These are phyloP conservation scores for Russula emetica DNA, from an alignment of 768 basidiomycete genomes.

Conservation along the genomic window DNA sequence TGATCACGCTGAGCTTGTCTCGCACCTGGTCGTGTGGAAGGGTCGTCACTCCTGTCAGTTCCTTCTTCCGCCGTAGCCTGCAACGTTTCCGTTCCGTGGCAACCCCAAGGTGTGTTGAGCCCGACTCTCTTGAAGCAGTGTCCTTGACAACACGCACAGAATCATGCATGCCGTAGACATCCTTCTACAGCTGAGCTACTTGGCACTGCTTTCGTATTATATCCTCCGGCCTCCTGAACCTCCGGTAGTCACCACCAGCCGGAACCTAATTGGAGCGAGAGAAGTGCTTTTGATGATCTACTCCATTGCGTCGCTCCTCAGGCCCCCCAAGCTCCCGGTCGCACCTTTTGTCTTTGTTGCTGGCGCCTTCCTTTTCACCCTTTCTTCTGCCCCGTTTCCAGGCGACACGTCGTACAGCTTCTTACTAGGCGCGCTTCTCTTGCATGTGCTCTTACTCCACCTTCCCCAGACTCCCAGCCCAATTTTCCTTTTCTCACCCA, in stretches of 20 bases:
- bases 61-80: slow-evolving; percentile 9
- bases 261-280: slow-evolving; percentile 33
- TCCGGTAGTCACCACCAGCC: slow-evolving; percentile 30
- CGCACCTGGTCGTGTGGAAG: slow-evolving; percentile 25
- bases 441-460: slow-evolving; percentile 47
- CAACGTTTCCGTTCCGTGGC: slow-evolving; percentile 38
- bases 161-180: slow-evolving; percentile 45
- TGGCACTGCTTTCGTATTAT: slow-evolving; percentile 40
- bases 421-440: slow-evolving; percentile 40
- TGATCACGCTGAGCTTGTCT: slow-evolving; percentile 19
- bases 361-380: slow-evolving; percentile 39
- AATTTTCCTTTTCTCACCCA: slow-evolving; percentile 40
- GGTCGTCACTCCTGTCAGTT: slow-evolving; percentile 2
- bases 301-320: slow-evolving; percentile 37
- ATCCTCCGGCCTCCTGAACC: slow-evolving; percentile 37
- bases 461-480: slow-evolving; percentile 44
- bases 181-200: slow-evolving; percentile 38
- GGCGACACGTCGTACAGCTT: slow-evolving; percentile 40
- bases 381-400: slow-evolving; percentile 45
- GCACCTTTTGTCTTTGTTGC: slow-evolving; percentile 40
- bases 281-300: slow-evolving; percentile 41
- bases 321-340: slow-evolving; percentile 34
- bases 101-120: slow-evolving; percentile 44
- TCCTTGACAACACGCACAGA: slow-evolving; percentile 32
- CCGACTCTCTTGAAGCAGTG: background rate